These are phyloP conservation scores for Lomentospora prolificans DNA, from an alignment of 2,329 filamentous ascomycete genomes.

Conservation along the genomic window DNA sequence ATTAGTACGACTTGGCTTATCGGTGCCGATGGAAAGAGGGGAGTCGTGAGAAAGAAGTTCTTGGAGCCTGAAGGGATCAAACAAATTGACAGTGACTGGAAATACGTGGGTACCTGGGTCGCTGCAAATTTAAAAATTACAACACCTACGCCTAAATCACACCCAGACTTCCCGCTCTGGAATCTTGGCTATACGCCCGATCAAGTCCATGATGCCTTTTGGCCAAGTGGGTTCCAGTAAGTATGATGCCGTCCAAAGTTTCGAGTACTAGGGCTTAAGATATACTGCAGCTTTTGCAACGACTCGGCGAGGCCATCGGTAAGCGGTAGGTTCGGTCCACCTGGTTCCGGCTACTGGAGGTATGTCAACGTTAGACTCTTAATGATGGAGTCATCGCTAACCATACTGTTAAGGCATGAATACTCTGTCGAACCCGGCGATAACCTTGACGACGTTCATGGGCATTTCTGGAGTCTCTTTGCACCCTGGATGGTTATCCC, in stretches of 20 bases:
- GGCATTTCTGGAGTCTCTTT: not conserved
- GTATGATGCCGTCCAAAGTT: not conserved
- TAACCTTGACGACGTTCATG: not conserved
- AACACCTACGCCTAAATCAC: constrained; percentile 31
- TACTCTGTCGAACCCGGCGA: constrained; percentile 1
- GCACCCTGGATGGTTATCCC: not conserved
- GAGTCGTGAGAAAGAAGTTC: constrained; percentile 33
- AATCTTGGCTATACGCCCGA: constrained; percentile 32
- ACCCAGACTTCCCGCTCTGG: constrained; percentile 39
- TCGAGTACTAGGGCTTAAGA: not conserved
- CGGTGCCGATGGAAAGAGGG: constrained; percentile 37
- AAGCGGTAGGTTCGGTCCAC: constrained; percentile 2
- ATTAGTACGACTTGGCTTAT: constrained; percentile 18
- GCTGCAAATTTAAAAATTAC: constrained; percentile 34
- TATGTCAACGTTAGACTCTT: not conserved
- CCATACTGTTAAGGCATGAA: not conserved
- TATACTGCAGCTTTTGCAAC: constrained; percentile 1
- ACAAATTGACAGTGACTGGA: constrained; percentile 20
- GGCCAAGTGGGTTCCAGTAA: constrained; percentile 20
- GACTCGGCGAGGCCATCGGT: not conserved
- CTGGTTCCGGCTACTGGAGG: constrained; percentile 3
- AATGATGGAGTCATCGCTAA: not conserved
- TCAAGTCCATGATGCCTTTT: constrained; percentile 37
- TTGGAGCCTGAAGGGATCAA: constrained; percentile 30
- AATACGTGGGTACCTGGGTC: constrained; percentile 34